These are phyloP conservation scores for Penicillium samsonianum DNA, from an alignment of 495 filamentous ascomycete genomes.

Conservation along the genomic window DNA sequence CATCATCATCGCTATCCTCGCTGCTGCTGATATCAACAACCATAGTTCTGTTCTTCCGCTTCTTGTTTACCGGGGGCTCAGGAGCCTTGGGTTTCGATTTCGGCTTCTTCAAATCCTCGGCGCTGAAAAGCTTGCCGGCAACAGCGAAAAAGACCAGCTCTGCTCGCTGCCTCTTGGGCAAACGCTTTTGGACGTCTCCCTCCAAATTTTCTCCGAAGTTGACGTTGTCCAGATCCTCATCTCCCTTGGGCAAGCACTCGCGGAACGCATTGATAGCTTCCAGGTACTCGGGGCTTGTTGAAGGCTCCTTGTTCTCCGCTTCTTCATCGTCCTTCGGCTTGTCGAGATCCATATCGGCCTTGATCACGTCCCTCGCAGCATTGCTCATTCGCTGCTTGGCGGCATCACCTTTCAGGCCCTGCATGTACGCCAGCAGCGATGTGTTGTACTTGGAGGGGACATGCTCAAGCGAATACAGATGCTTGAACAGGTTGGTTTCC, in stretches of 20 bases:
- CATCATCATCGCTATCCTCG: conserved; percentile 30
- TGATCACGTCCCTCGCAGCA: conserved; percentile 56
- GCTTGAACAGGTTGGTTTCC: conserved; percentile 79
- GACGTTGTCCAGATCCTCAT: conserved; percentile 35
- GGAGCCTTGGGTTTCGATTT: conserved; percentile 32
- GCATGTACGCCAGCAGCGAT: conserved; percentile 68
- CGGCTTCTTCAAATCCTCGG: conserved; percentile 32
- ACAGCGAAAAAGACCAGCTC: conserved; percentile 50
- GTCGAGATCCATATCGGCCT: conserved; percentile 40
- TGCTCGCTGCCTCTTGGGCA: conserved; percentile 47
- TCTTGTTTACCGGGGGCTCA: conserved; percentile 50
- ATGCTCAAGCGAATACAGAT: conserved; percentile 66
- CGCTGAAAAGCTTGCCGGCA: conserved; percentile 35
- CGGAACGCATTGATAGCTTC: conserved; percentile 52
- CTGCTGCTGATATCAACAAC: conserved; percentile 51
- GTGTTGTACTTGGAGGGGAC: conserved; percentile 66
- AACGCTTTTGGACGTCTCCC: conserved; percentile 39
- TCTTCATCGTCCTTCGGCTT: conserved; percentile 33
- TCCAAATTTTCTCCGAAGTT: conserved; percentile 40
- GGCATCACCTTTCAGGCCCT: conserved; percentile 66
- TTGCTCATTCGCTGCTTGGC: conserved; percentile 62
- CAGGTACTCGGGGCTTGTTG: conserved; percentile 51
- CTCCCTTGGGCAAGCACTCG: conserved; percentile 28
- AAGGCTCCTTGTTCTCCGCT: conserved; percentile 44
- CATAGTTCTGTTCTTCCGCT: conserved; percentile 57